Base-by-base conservation (phyloP, 495 filamentous ascomycete genomes). In the Immersiella caudata region DNA sequence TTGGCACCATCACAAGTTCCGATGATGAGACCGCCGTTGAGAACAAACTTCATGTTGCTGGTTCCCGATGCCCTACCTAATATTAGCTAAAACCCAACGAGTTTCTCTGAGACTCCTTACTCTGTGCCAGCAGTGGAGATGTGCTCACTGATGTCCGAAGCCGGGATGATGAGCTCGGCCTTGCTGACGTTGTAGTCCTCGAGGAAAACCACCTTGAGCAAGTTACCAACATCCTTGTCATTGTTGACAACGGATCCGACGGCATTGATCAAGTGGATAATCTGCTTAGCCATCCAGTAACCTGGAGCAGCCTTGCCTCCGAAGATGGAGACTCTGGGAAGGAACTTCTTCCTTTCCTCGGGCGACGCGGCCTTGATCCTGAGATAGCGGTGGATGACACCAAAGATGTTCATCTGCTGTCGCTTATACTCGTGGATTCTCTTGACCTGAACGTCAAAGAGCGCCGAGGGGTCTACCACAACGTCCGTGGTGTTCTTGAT, bases 281-380 rank as follows among this genome's bases (percentile, higher is more conserved):
- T 91, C 8, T 94, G 94, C 86, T 99, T 99, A 21, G 95, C 95
- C 95, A 99, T 99, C 96, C 96, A 99, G 81, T 99, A 99, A 2
- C 95, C 95, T 2, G 95, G 95, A 0, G 95, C 95, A 21, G 95
- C 95, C 79, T 99, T 99, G 65, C 95, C 95, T 69, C 96, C 95
- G 75, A 99, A 97, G 79, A 99, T 96, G 33, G 92, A 96, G 18
- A 97, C 95, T 52, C 94, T 89, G n/a, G 94, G 93, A 16, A 89
- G 87, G 66, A 92, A 84, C 77, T 97, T 95, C 84, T 96, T 94
- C 66, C 89, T 87, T 75, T 97, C 90, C 74, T 93, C 92, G 1
- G 93, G 80, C 25, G 85, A 87, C 89, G 97, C 89, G 8, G 83
- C 79, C 78, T 99, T 99, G 74, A 99, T 89, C 24, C 83, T 88